phyloP scores from a whole-genome alignment of 129 eudicot species.

The Logfia minima region DNA sequence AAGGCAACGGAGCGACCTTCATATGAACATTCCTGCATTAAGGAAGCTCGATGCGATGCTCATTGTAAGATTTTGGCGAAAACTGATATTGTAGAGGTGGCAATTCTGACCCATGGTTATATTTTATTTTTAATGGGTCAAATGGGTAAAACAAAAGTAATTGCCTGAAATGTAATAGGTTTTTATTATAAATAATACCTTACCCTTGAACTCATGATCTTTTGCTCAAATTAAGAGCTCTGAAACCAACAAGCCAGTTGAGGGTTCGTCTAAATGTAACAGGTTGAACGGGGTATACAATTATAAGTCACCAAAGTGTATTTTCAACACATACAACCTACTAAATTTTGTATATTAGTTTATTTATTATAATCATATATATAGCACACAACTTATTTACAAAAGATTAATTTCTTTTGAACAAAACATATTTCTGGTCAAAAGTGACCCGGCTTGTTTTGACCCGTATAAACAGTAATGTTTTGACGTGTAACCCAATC shows the following conservation, averaged over 20 bases:
- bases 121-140: neutral
- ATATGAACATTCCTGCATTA: conserved; percentile 75
- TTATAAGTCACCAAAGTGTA: neutral
- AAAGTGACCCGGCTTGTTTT: neutral
- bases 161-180: neutral
- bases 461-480: neutral
- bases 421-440: neutral
- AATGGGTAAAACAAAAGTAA: neutral
- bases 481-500: neutral
- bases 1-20: conserved; percentile 72
- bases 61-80: conserved; percentile 44
- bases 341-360: neutral
- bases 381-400: neutral
- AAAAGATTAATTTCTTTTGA: neutral
- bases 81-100: neutral
- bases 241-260: too few species aligned
- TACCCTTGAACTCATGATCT: too few species aligned
- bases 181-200: too few species aligned
- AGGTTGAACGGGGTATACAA: neutral
- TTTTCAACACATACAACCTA: neutral
- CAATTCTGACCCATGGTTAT: neutral
- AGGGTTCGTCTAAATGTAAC: neutral
- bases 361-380: neutral
- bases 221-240: too few species aligned
- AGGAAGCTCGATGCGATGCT: conserved; percentile 89